Conservation (phyloP, 305 asterid species). For the Fraxinus sp. region DNA sequence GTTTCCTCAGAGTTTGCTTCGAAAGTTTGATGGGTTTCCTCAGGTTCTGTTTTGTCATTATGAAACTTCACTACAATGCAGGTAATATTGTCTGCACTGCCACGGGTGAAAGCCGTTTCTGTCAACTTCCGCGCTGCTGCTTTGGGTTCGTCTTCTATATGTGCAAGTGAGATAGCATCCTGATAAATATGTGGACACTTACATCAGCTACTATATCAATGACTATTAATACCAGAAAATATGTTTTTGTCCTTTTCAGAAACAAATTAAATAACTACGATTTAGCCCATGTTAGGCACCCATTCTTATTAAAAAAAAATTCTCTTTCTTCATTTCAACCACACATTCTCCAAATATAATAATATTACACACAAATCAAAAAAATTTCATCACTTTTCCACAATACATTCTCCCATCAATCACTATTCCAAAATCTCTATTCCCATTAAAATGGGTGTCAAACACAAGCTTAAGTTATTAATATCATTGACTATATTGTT, state of each 20-base stretch:
- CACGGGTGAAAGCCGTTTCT: slow-evolving; percentile 90
- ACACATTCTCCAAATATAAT: too few relatives aligned
- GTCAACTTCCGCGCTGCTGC: slow-evolving; percentile 90
- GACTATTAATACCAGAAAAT: neutral
- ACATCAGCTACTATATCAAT: neutral
- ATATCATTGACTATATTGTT: neutral
- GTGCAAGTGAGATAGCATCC: slow-evolving; percentile 89
- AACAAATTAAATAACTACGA: neutral
- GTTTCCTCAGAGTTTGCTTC: slow-evolving; percentile 28
- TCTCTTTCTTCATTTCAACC: too few relatives aligned
- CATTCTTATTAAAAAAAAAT: too few relatives aligned
- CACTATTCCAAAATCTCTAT: too few relatives aligned
- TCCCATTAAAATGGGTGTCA: too few relatives aligned
- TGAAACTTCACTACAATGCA: slow-evolving; percentile 89
- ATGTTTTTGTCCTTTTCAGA: neutral
- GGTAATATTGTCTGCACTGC: slow-evolving; percentile 96
- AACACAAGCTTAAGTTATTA: neutral
- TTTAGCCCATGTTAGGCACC: too few relatives aligned
- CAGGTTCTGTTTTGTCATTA: slow-evolving; percentile 32
- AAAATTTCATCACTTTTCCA: too few relatives aligned
- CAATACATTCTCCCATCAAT: too few relatives aligned
- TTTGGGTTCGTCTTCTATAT: slow-evolving; percentile 71
- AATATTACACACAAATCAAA: too few relatives aligned
- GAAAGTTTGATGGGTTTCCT: slow-evolving; percentile 23
- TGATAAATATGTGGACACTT: slow-evolving; percentile 25